Conservation (phyloP, 2,329 filamentous ascomycete species). For the Colletotrichum spaethianum region DNA sequence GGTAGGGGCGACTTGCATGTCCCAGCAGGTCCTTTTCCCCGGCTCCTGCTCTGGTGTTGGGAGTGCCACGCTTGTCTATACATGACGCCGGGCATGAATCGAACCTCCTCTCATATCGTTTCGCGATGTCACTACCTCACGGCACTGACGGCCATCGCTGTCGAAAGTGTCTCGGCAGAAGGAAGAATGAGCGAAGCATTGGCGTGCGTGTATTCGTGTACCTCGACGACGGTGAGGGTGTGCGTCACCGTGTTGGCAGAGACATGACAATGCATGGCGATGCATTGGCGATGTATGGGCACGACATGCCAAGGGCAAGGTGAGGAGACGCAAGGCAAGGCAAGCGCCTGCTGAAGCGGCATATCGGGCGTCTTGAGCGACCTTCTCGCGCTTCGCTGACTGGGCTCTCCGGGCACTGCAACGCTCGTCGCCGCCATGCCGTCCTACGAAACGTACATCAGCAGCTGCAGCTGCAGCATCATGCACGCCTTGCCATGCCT, state of each 20-base stretch:
- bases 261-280: neutral
- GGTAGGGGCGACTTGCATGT: neutral
- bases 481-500: neutral
- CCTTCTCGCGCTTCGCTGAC: neutral
- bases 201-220: neutral
- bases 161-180: neutral
- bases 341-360: neutral
- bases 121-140: neutral
- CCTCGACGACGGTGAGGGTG: neutral
- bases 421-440: slow-evolving; percentile 1
- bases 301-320: neutral
- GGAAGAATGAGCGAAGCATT: neutral
- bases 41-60: neutral
- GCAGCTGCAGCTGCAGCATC: neutral
- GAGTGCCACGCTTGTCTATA: neutral
- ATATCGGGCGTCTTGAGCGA: neutral
- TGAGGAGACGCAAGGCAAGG: neutral
- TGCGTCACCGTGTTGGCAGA: neutral
- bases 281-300: too few species aligned
- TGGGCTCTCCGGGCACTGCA: neutral
- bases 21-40: neutral
- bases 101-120: neutral
- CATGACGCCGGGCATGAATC: neutral
- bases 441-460: neutral
- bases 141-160: neutral